These are phyloP conservation scores for Berberis vulgaris DNA, from an alignment of 164 flowering plant species.

Conservation along the genomic window DNA sequence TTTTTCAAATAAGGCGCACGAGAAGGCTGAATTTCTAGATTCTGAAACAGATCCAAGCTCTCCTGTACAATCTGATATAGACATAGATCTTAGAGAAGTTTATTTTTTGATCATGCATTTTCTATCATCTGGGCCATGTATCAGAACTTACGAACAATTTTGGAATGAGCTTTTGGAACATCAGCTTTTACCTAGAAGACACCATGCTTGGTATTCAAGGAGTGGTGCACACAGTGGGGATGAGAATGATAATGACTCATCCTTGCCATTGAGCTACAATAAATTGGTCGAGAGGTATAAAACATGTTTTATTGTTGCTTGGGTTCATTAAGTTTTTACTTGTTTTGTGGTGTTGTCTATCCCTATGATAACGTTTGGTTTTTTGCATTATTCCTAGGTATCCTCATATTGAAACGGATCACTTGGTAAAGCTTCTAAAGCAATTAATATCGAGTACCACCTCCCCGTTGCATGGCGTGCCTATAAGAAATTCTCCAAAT, in stretches of 20 bases:
- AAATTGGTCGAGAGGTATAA: constrained; percentile 69
- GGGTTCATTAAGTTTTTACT: neutral
- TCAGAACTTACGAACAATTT: constrained; percentile 56
- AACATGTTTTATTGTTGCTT: neutral
- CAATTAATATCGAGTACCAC: constrained; percentile 50
- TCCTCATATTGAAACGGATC: constrained; percentile 81
- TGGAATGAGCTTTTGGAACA: constrained; percentile 86
- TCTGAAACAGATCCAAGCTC: constrained; percentile 22
- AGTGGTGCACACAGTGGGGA: constrained; percentile 51
- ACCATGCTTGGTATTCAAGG: constrained; percentile 97
- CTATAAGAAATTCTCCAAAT: constrained; percentile 40
- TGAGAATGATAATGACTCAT: constrained; percentile 68
- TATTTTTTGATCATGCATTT: constrained; percentile 75
- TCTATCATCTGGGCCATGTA: constrained; percentile 77
- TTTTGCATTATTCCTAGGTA: constrained; percentile 37
- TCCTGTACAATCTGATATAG: constrained; percentile 46
- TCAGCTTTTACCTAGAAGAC: constrained; percentile 92
- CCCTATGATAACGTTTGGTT: neutral
- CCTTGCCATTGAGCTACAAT: constrained; percentile 74
- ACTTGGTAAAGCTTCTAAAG: constrained; percentile 84
- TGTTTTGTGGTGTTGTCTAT: neutral
- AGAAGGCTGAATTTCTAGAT: constrained; percentile 37
- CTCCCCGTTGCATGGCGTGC: constrained; percentile 35
- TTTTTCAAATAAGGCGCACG: constrained; percentile 25
- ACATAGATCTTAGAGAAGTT: constrained; percentile 81